Conservation (phyloP, 1,284 basidiomycete species). For the Inonotus hispidus region DNA sequence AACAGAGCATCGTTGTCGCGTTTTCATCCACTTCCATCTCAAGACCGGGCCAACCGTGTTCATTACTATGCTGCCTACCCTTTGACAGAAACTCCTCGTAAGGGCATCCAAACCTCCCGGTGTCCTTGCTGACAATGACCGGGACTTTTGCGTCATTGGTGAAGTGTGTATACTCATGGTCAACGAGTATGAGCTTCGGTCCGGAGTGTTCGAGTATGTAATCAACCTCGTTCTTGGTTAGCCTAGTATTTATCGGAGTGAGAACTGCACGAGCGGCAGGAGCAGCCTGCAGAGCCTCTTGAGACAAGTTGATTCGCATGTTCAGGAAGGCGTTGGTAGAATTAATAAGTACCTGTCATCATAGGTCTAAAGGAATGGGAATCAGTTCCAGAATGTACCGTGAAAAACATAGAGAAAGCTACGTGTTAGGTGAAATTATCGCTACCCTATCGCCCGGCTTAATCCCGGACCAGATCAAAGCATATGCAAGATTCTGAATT, state of each 20-base stretch:
- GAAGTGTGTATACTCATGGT: constrained; percentile 66
- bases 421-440: constrained; percentile 76
- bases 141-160: constrained; percentile 44
- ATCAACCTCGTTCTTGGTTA: constrained; percentile 67
- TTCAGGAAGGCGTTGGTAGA: background rate
- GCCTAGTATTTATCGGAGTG: constrained; percentile 77
- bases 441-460: constrained; percentile 72
- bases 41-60: constrained; percentile 73
- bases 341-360: constrained; percentile 52
- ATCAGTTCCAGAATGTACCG: constrained; percentile 11
- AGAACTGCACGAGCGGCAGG: constrained; percentile 73
- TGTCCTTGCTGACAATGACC: constrained; percentile 67
- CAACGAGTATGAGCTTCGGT: constrained; percentile 67
- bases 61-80: constrained; percentile 61
- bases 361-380: constrained; percentile 49
- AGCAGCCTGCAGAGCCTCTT: constrained; percentile 74
- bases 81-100: constrained; percentile 73
- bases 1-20: constrained; percentile 64
- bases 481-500: constrained; percentile 78
- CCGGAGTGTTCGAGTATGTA: constrained; percentile 83
- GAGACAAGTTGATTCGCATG: background rate
- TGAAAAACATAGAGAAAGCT: constrained; percentile 25
- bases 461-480: constrained; percentile 63
- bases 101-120: constrained; percentile 62
- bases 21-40: constrained; percentile 68